Evolutionary conservation across 345 rosid species (phyloP).

Genomic region (Eutrema japonicum): DNA sequence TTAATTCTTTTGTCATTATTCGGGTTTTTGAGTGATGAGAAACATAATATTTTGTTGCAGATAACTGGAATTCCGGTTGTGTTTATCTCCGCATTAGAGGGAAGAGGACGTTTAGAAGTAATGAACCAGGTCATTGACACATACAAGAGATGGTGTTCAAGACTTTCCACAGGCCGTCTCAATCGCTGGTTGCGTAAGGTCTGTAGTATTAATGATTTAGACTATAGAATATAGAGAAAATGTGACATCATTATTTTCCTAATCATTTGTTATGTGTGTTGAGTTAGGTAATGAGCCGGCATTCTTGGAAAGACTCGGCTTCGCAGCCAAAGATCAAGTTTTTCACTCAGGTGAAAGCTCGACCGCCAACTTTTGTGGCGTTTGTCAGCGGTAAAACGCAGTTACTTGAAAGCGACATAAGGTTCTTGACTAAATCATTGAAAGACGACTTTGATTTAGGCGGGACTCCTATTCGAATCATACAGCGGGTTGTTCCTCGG

Average conservation of each 20-base stretch:
- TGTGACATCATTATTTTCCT: slow-evolving; percentile 7
- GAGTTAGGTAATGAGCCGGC: slow-evolving; percentile 85
- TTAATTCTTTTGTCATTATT: not conserved
- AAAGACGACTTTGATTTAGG: slow-evolving; percentile 95
- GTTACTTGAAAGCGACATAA: slow-evolving; percentile 72
- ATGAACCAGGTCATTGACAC: slow-evolving; percentile 74
- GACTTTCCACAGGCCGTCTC: slow-evolving; percentile 84
- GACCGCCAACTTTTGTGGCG: slow-evolving; percentile 96
- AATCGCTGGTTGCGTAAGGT: slow-evolving; percentile 96
- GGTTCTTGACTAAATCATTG: slow-evolving; percentile 80
- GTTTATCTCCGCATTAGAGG: slow-evolving; percentile 88
- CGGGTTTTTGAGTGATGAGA: slow-evolving; percentile 5
- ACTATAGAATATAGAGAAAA: not conserved
- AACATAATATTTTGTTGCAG: slow-evolving; percentile 49
- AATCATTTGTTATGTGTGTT: slow-evolving; percentile 10
- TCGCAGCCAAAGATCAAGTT: slow-evolving; percentile 91
- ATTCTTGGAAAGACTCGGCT: slow-evolving; percentile 93
- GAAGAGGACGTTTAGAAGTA: slow-evolving; percentile 75
- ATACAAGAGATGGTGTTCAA: slow-evolving; percentile 85
- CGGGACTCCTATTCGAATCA: slow-evolving; percentile 89
- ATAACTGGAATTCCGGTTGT: slow-evolving; percentile 82
- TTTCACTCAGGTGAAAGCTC: slow-evolving; percentile 97
- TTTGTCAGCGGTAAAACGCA: slow-evolving; percentile 68
- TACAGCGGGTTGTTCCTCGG: slow-evolving; percentile 63
- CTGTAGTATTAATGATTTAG: slow-evolving; percentile 13